Conservation (phyloP, 768 basidiomycete genomes). For the Omphalotus guepiniiformis region DNA sequence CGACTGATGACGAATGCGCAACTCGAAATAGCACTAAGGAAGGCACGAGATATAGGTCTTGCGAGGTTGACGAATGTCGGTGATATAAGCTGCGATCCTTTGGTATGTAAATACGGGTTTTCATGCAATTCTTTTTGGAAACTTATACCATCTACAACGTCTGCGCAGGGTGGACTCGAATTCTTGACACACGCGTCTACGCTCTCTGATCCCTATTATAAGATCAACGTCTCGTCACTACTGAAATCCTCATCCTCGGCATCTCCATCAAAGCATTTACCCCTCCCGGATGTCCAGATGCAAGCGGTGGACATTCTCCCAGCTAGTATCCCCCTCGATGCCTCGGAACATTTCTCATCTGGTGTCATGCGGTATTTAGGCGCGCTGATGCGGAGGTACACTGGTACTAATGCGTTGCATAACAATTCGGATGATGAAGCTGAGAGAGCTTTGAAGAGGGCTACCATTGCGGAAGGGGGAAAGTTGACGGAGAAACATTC, state of each 20-base stretch:
- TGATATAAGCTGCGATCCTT: slow-evolving; percentile 89
- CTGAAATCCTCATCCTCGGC: slow-evolving; percentile 28
- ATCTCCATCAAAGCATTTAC: slow-evolving; percentile 39
- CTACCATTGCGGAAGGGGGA: slow-evolving; percentile 58
- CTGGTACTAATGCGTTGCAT: slow-evolving; percentile 10
- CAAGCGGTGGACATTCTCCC: slow-evolving; percentile 94
- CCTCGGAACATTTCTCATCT: slow-evolving; percentile 71
- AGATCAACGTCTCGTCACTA: slow-evolving; percentile 9
- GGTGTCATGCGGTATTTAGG: slow-evolving; percentile 66
- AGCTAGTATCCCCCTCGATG: slow-evolving; percentile 76
- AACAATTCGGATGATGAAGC: slow-evolving; percentile 13
- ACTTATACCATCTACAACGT: neutral
- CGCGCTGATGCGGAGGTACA: slow-evolving; percentile 44
- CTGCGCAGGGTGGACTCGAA: slow-evolving; percentile 73
- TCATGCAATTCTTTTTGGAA: neutral
- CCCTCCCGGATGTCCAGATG: slow-evolving; percentile 51
- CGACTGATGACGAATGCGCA: slow-evolving; percentile 71
- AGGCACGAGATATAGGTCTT: slow-evolving; percentile 45
- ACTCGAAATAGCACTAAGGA: slow-evolving; percentile 39
- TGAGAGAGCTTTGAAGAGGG: slow-evolving; percentile 52
- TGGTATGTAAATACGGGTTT: slow-evolving; percentile 37
- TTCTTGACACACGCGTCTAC: slow-evolving; percentile 78
- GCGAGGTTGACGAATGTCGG: slow-evolving; percentile 69
- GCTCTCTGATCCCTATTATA: slow-evolving; percentile 71
- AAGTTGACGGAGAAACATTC: slow-evolving; percentile 45